Evolutionary conservation across 1,139 yeast genomes (phyloP).

Genomic region (Trichomonascaceae sp.): DNA sequence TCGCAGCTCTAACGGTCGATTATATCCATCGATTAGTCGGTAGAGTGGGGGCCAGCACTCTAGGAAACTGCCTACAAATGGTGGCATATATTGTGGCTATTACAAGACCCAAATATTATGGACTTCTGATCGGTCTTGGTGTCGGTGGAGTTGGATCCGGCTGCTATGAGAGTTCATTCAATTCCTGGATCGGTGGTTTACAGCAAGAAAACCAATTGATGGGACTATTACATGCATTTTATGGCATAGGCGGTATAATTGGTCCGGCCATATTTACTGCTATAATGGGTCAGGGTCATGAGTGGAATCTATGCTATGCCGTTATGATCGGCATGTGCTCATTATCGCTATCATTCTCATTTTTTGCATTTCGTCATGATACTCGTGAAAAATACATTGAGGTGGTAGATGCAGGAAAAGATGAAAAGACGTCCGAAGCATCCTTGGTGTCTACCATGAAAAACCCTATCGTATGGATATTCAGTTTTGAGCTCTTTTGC

Average conservation of each 20-base stretch:
- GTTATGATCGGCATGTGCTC: slow-evolving; percentile 40
- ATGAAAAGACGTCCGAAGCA: slow-evolving; percentile 4
- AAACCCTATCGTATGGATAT: slow-evolving; percentile 54
- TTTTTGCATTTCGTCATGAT: slow-evolving; percentile 20
- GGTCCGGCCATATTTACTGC: slow-evolving; percentile 54
- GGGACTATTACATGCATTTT: slow-evolving; percentile 51
- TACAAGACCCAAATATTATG: slow-evolving; percentile 35
- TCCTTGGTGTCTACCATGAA: slow-evolving; percentile 31
- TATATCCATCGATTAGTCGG: slow-evolving; percentile 39
- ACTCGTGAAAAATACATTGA: neutral
- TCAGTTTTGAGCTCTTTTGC: slow-evolving; percentile 50
- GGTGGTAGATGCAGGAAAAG: slow-evolving; percentile 1
- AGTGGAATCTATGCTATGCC: slow-evolving; percentile 50
- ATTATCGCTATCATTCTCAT: slow-evolving; percentile 22
- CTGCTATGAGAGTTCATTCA: slow-evolving; percentile 48
- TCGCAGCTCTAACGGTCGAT: slow-evolving; percentile 34
- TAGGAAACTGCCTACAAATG: slow-evolving; percentile 36
- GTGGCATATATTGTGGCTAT: slow-evolving; percentile 39
- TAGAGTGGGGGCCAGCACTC: slow-evolving; percentile 33
- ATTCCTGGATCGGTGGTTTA: slow-evolving; percentile 49
- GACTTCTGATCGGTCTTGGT: slow-evolving; percentile 48
- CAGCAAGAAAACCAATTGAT: slow-evolving; percentile 45
- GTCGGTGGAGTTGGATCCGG: slow-evolving; percentile 58
- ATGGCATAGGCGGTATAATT: slow-evolving; percentile 58
- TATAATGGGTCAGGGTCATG: slow-evolving; percentile 41